Evolutionary conservation across 441 rosid species (phyloP), one percentile per base, ranked within the genome.

Genomic region (Syzygium malaccense): DNA sequence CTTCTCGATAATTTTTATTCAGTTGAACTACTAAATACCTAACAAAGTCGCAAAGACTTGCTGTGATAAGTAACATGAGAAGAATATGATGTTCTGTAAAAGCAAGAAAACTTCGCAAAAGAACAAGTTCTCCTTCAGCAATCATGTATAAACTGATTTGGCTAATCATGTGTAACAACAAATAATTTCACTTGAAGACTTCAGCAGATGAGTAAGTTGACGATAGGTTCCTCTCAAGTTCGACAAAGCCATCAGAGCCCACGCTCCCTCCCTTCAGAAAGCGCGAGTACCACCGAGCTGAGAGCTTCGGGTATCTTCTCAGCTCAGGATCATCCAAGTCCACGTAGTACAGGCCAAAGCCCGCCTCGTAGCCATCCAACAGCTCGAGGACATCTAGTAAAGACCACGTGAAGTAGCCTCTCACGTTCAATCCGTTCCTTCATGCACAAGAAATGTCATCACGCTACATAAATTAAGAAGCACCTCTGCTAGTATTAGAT

Each of bases 371-470:
- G 41, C 90, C 90, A 58, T 64, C 83, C 55, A 86, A 23, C 45
- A 89, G 86, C 90, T 89, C 88, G 17, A 86, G 64, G 20, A 86
- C 30, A 62, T 89, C 90, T 30, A 89, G 88, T 33, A 89, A 89
- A 32, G 90, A 89, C 90, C 90, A 89, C 14, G 60, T 53, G 66
- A 89, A 89, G 90, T 89, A 89, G 80, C 88, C 90, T 55, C 88
- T 54, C 64, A 83, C 45, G 26, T 89, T 68, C 48, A 64, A 60
- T 26, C 66, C 88, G 9, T 86, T 89, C 88, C 88, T 86, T 18
- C 32, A 75, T 6, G n/a, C 83, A 75, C 83, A 30, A 85, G n/a
- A 54, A 55, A 75, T 75, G 51, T 75, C 83, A 12, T 75, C 83
- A 41, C 83, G 37, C 51, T 23, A 45, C 83, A 41, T 7, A 45